These are phyloP conservation scores for Elsinoe arachidis DNA, from an alignment of 2,329 filamentous ascomycete species.

Conservation along the genomic window DNA sequence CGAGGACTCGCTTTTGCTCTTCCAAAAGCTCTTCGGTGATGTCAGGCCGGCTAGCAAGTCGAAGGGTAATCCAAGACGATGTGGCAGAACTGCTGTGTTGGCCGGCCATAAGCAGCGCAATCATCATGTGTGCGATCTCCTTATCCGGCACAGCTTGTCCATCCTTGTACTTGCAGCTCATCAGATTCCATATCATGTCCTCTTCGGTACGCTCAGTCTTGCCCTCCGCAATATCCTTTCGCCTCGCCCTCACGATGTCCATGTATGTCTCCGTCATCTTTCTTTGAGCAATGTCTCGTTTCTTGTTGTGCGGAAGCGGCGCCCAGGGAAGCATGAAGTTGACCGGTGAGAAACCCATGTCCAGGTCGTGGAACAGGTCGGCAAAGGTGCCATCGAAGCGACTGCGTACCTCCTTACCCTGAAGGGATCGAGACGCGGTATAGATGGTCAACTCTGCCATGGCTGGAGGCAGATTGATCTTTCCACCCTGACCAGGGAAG, in stretches of 20 bases:
- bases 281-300: slow-evolving; percentile 67
- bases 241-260: slow-evolving; percentile 68
- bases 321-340: slow-evolving; percentile 89
- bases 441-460: slow-evolving; percentile 87
- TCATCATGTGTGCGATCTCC: slow-evolving; percentile 89
- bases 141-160: slow-evolving; percentile 69
- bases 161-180: slow-evolving; percentile 78
- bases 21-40: slow-evolving; percentile 73
- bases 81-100: slow-evolving; percentile 84
- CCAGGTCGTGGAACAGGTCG: slow-evolving; percentile 75
- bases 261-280: slow-evolving; percentile 77
- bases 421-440: slow-evolving; percentile 75
- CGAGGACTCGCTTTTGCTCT: slow-evolving; percentile 69
- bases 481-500: slow-evolving; percentile 61
- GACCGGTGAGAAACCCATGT: slow-evolving; percentile 81
- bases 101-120: slow-evolving; percentile 83
- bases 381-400: slow-evolving; percentile 75
- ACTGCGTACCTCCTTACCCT: slow-evolving; percentile 73
- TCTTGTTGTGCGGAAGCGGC: slow-evolving; percentile 78
- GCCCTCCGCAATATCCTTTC: slow-evolving; percentile 36
- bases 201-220: slow-evolving; percentile 42
- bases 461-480: slow-evolving; percentile 61
- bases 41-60: slow-evolving; percentile 66
- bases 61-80: slow-evolving; percentile 75
- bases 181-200: slow-evolving; percentile 87